A percentile compares a stretch with the other conserved stretches of the same genome.
These are phyloP conservation scores for Collybia nuda DNA, from an alignment of 768 basidiomycete species.

Conservation along the genomic window DNA sequence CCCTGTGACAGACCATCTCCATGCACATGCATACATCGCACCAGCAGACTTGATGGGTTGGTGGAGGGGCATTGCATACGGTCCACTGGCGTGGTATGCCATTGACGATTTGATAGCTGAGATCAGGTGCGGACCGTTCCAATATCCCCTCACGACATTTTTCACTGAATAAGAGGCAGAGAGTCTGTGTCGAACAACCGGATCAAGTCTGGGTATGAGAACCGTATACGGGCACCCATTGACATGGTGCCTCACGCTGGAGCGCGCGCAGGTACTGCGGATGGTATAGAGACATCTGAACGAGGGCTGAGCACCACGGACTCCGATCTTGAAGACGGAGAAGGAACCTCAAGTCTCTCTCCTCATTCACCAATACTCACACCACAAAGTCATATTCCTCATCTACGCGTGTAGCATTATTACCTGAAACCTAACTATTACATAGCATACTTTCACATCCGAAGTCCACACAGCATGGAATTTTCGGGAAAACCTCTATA, in stretches of 20 bases:
- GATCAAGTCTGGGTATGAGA: slow-evolving; percentile 72
- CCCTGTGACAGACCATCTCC: slow-evolving; percentile 77
- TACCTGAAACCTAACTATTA: neutral
- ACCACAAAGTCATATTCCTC: slow-evolving; percentile 39
- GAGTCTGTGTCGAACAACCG: slow-evolving; percentile 84
- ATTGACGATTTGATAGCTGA: slow-evolving; percentile 81
- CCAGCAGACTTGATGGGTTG: slow-evolving; percentile 69
- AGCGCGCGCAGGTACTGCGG: slow-evolving; percentile 59
- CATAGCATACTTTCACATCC: too few species aligned
- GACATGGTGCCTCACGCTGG: slow-evolving; percentile 74
- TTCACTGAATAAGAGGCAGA: slow-evolving; percentile 33
- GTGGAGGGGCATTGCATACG: slow-evolving; percentile 70
- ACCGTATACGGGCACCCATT: slow-evolving; percentile 62
- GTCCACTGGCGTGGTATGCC: slow-evolving; percentile 70
- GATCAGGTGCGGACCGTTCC: slow-evolving; percentile 55
- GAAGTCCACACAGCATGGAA: slow-evolving; percentile 1
- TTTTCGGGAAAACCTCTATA: slow-evolving; percentile 8
- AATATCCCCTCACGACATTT: neutral
- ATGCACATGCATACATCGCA: slow-evolving; percentile 70
- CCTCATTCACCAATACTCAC: slow-evolving; percentile 28
- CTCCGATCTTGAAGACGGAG: slow-evolving; percentile 42
- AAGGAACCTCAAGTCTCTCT: slow-evolving; percentile 20
- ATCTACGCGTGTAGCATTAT: slow-evolving; percentile 33
- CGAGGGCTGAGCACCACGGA: slow-evolving; percentile 44
- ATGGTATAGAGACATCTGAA: slow-evolving; percentile 63